These are phyloP conservation scores for Wickerhamiella hasegawae DNA, from an alignment of 805 yeast species.

Conservation along the genomic window DNA sequence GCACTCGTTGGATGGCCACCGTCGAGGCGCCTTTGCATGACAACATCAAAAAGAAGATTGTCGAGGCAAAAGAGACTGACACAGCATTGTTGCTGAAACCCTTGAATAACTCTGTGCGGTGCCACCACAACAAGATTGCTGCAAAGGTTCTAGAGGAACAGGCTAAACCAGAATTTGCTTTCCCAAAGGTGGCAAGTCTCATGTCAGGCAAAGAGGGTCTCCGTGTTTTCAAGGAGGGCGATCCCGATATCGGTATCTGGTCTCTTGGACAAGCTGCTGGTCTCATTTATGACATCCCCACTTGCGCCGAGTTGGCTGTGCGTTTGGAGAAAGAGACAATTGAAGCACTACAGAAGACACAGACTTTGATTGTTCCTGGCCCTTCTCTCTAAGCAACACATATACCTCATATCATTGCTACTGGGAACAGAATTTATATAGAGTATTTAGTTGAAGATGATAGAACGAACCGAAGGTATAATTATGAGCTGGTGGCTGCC, in stretches of 20 bases:
- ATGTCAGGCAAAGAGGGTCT: slow-evolving; percentile 20
- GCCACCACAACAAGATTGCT: slow-evolving; percentile 17
- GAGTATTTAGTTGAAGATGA: too few species aligned
- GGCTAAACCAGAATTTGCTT: slow-evolving; percentile 12
- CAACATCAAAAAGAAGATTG: slow-evolving; percentile 13
- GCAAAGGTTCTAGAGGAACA: slow-evolving; percentile 16
- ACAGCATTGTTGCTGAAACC: slow-evolving; percentile 17
- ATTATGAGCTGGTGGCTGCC: too few species aligned
- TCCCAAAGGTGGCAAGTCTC: slow-evolving; percentile 14
- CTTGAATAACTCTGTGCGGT: slow-evolving; percentile 19
- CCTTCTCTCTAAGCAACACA: too few species aligned
- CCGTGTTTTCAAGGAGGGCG: slow-evolving; percentile 18
- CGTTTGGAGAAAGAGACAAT: slow-evolving; percentile 16
- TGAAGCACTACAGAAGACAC: too few species aligned
- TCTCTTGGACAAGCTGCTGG: slow-evolving; percentile 19
- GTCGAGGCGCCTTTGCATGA: slow-evolving; percentile 19
- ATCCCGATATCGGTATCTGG: slow-evolving; percentile 20
- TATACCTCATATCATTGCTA: too few species aligned
- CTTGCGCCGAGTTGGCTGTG: slow-evolving; percentile 17
- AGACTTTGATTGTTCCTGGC: too few species aligned
- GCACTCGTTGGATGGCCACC: slow-evolving; percentile 21
- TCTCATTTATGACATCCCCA: slow-evolving; percentile 19
- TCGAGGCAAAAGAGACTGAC: slow-evolving; percentile 16
- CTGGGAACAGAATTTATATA: too few species aligned
- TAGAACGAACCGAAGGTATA: too few species aligned